Evolutionary conservation across 2,329 filamentous ascomycete species (phyloP), one percentile per base, ranked within the genome.

Genomic region (Pseudogymnoascus sp.): DNA sequence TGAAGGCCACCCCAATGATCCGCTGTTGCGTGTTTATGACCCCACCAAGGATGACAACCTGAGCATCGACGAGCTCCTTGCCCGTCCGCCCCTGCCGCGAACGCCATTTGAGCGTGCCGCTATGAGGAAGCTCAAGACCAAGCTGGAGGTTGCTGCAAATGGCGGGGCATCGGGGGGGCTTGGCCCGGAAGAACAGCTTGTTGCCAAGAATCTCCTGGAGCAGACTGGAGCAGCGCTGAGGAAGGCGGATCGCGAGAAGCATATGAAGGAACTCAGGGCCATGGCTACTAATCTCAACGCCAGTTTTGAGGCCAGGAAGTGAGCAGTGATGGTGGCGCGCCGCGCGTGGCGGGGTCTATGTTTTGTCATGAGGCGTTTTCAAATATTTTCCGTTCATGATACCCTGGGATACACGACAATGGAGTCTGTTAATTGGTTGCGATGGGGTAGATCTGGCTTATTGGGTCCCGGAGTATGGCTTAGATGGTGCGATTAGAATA

Each of bases 11-110:
- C 19, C 43, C 22, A 41, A 31, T 11, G 43, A 61, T 14, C 60
- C 60, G 37, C 60, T 61, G n/a, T 12, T 50, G 22, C 35, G 60
- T 33, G 43, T 33, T n/a, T 61, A 61, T 24, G 60, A 61, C 28
- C 60, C 60, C 22, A 12, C 40, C 22, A 61, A 46, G 37, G 60
- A 61, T 24, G 60, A 26, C 2, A 33, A 16, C 2, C 59, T 60
- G 35, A 43, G 37, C 60, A 61, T 61, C 24, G 60, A 59, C 7
- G 40, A 43, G 60, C 60, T 61, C 7, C 60, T 61, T 22, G 60
- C 60, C 35, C 60, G 60, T 16, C 33, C 33, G 5, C 60, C 40
- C 28, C 60, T 59, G 16, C 60, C 40, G 2, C 60, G 60, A 24
- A 26, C 60, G 6, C 40, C 40, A 33, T 19, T 7, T 10, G 24